Evolutionary conservation across 2,329 filamentous ascomycete genomes (phyloP).

Genomic region (Stagonosporopsis vannaccii): DNA sequence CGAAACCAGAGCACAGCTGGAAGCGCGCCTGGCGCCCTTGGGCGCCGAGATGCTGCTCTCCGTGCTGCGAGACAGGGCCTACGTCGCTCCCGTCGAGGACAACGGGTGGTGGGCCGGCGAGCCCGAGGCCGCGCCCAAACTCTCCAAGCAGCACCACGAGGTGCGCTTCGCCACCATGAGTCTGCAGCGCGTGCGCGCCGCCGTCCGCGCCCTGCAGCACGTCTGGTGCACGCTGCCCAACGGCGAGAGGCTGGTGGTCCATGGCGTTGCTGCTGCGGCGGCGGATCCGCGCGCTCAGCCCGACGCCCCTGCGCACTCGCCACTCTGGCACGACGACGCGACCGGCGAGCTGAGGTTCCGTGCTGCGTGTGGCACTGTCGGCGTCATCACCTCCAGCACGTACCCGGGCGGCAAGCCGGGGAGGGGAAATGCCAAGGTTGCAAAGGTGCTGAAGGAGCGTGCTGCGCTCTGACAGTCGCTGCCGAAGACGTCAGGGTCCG

Average conservation of each 20-base stretch:
- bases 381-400: constrained; percentile 18
- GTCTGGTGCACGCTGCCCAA: constrained; percentile 65
- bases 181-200: constrained; percentile 62
- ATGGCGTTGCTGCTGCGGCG: constrained; percentile 18
- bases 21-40: constrained; percentile 62
- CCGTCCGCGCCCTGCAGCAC: constrained; percentile 67
- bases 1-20: constrained; percentile 58
- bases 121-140: constrained; percentile 72
- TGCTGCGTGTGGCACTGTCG: constrained; percentile 9
- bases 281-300: too few relatives aligned
- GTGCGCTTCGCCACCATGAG: constrained; percentile 67
- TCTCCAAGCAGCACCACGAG: constrained; percentile 68
- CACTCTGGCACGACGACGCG: constrained; percentile 8
- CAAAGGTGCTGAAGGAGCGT: not conserved
- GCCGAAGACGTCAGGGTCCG: too few relatives aligned
- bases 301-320: not conserved
- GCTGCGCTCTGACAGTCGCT: not conserved
- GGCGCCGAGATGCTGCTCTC: constrained; percentile 76
- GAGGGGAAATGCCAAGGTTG: constrained; percentile 19
- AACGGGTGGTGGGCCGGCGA: constrained; percentile 38
- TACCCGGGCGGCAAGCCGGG: constrained; percentile 20
- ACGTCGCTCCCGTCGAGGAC: constrained; percentile 67
- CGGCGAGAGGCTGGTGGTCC: constrained; percentile 38
- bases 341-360: constrained; percentile 9
- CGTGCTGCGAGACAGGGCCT: constrained; percentile 68